phyloP scores from a whole-genome alignment of 345 rosid species.

The Rubroshorea leprosula region DNA sequence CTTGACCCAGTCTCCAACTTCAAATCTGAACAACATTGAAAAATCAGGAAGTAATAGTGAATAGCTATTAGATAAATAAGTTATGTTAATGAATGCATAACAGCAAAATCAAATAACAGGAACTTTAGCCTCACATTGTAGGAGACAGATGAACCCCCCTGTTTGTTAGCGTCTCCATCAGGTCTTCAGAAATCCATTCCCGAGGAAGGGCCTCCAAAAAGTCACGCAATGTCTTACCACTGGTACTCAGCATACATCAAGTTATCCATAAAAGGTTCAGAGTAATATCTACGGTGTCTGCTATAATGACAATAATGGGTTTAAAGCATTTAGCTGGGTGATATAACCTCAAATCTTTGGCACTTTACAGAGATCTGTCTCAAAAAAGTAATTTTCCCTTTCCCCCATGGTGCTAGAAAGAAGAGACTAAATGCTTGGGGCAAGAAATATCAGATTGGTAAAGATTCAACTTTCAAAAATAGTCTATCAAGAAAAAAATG shows the following conservation, averaged over 20 bases:
- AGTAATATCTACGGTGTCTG: not conserved
- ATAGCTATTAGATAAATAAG: not conserved
- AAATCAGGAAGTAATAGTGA: not conserved
- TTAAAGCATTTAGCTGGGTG: too few species aligned
- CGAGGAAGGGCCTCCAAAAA: constrained; percentile 92
- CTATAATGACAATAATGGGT: not conserved
- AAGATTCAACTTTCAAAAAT: not conserved
- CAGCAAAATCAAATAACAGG: constrained; percentile 11
- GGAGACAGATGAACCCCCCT: constrained; percentile 85
- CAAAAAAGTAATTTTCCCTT: too few species aligned
- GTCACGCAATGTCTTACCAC: constrained; percentile 91
- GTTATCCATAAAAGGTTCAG: too few species aligned
- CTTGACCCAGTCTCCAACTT: constrained; percentile 96
- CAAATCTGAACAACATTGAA: constrained; percentile 46
- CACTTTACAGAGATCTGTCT: too few species aligned
- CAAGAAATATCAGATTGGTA: not conserved
- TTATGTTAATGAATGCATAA: constrained; percentile 3
- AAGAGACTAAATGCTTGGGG: not conserved
- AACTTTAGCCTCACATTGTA: constrained; percentile 57
- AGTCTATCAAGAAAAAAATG: not conserved
- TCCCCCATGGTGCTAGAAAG: not conserved
- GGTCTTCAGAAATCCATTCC: constrained; percentile 96
- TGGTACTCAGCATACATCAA: constrained; percentile 28
- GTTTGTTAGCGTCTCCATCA: constrained; percentile 76
- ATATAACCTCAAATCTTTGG: too few species aligned